Base-by-base conservation (phyloP, 257 asterid species). In the Nicotiana attenuata region DNA sequence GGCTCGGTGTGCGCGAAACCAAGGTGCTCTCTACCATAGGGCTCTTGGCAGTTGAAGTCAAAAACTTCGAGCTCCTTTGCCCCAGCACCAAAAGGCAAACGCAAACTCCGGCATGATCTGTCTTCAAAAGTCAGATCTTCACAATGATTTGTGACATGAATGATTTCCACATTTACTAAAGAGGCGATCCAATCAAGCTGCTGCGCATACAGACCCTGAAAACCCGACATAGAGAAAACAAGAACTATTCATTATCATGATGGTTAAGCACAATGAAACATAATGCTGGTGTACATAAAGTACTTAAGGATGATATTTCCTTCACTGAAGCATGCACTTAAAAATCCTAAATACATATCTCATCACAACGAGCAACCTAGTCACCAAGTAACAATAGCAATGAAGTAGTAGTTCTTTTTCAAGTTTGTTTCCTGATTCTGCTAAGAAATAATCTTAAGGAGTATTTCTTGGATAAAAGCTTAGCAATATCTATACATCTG, bases 201-300 rank as follows among this genome's bases (percentile, higher is more conserved):
- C 77, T 15, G 84, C 82, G 5, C 88, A 85, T 63, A 85, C 73
- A 64, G 86, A 80, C 14, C 88, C 88, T 85, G 75, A 17, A 17
- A 56, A 56, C 61, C 61, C 24, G 1, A 57, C 64, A 19, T 19
- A 73, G 17, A 22, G 22, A 17, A 14, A 24, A 15, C 50, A 69
- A 24, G 79, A 73, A 33, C 1, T 1, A 20, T 3, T 73, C 50
- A 73, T 59, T 73, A 73, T 29, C 61, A 24, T 73, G 61, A 71
- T 71, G 59, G 68, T 63, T 63, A 38, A 61, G 16, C 1, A 20
- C 15, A 60, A 20, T 60, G 16, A 60, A 10, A 60, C 19, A 63
- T 22, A 29, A 29, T 29, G 33, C 33, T 29, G 33, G 33, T 3
- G 4, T 29, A 29, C 33, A 3, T 41, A 41, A 41, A 41, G 50